Conservation (phyloP, 768 basidiomycete species). For the Phanerochaete carnosa region DNA sequence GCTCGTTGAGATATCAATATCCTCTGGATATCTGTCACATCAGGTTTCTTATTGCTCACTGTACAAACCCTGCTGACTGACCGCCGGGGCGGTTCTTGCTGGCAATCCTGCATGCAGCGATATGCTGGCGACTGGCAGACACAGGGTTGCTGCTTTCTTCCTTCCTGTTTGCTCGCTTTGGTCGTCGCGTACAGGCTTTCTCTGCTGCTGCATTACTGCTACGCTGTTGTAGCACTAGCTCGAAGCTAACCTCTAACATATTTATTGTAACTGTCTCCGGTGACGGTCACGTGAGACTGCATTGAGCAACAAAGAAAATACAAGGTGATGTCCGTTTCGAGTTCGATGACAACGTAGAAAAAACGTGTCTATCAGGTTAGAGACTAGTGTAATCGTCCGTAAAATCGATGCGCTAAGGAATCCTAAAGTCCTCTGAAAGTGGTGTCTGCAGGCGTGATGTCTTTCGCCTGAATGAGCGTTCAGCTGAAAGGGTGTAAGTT, state of each 20-base stretch:
- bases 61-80: background rate
- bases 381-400: slow-evolving; percentile 5
- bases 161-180: background rate
- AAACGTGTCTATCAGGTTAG: background rate
- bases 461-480: slow-evolving; percentile 42
- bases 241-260: background rate
- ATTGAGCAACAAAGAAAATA: slow-evolving; percentile 2
- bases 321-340: slow-evolving; percentile 2
- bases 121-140: background rate
- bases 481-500: slow-evolving; percentile 27
- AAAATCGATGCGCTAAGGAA: slow-evolving; percentile 5
- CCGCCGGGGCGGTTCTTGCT: slow-evolving; percentile 2
- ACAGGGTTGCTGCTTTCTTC: background rate
- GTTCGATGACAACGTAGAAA: slow-evolving; percentile 2
- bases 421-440: slow-evolving; percentile 17
- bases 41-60: background rate
- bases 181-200: background rate
- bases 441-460: slow-evolving; percentile 32
- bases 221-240: background rate
- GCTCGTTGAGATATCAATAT: background rate
- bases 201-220: background rate
- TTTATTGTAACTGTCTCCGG: background rate
- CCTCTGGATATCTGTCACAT: background rate
- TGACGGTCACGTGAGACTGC: background rate
- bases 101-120: slow-evolving; percentile 2